Conservation (phyloP, 163 green algal genomes). For the Chlamydomonas reinhardtii region DNA sequence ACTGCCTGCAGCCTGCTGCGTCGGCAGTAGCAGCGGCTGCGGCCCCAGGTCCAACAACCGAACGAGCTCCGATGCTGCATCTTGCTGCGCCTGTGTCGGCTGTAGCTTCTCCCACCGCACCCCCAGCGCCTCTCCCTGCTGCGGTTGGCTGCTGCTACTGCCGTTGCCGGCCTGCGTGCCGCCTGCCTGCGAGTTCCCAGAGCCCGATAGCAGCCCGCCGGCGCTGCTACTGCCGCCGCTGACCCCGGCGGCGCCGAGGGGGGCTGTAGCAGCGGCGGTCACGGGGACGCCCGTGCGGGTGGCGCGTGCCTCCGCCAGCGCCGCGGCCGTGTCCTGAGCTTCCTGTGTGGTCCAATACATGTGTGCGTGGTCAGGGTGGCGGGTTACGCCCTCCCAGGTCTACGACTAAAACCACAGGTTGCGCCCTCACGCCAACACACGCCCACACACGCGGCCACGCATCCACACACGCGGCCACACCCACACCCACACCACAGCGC, state of each 20-base stretch:
- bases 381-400: too few relatives aligned
- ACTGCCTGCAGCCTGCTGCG: background rate
- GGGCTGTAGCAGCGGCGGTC: too few relatives aligned
- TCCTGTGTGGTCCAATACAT: background rate
- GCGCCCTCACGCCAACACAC: too few relatives aligned
- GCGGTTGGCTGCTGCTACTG: background rate
- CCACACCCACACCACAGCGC: too few relatives aligned
- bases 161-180: background rate
- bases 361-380: too few relatives aligned
- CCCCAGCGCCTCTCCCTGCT: background rate
- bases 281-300: too few relatives aligned
- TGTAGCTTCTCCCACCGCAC: conserved; percentile 41
- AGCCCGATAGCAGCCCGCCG: background rate
- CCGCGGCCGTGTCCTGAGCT: background rate
- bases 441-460: background rate
- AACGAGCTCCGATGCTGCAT: background rate
- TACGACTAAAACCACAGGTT: too few relatives aligned
- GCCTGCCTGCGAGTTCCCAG: background rate
- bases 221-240: background rate
- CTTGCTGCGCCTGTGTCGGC: conserved; percentile 14
- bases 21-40: background rate
- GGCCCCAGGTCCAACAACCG: conserved; percentile 10
- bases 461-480: too few relatives aligned
- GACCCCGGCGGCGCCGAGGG: too few relatives aligned
- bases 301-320: too few relatives aligned